Conservation (phyloP, 2,329 filamentous ascomycete species). For the Pseudogymnoascus destructans region DNA sequence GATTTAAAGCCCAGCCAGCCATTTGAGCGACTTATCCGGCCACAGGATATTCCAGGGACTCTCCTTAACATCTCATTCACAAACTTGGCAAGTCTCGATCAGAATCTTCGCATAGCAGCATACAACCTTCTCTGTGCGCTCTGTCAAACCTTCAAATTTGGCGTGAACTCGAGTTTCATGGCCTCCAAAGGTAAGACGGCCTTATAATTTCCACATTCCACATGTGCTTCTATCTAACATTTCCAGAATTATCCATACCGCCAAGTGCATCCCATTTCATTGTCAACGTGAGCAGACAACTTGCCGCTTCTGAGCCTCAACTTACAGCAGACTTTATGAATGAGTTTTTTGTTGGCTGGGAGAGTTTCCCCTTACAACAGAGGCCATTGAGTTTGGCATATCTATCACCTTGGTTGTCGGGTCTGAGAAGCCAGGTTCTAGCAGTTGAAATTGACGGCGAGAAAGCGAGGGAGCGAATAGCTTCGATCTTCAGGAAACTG, state of each 20-base stretch:
- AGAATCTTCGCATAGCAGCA: constrained; percentile 46
- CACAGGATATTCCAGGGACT: constrained; percentile 58
- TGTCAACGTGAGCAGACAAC: constrained; percentile 49
- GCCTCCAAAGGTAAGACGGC: constrained; percentile 42
- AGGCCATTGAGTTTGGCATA: constrained; percentile 54
- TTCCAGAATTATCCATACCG: constrained; percentile 47
- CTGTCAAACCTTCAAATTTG: constrained; percentile 55
- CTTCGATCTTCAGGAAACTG: constrained; percentile 49
- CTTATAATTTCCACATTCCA: background rate
- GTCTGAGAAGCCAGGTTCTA: constrained; percentile 46
- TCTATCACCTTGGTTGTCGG: constrained; percentile 56
- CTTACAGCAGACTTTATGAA: constrained; percentile 56
- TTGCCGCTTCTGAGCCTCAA: constrained; percentile 51
- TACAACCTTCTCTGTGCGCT: constrained; percentile 56
- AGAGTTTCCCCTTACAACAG: constrained; percentile 54
- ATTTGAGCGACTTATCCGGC: constrained; percentile 51
- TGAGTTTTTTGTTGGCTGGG: constrained; percentile 63
- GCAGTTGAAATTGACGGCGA: constrained; percentile 48
- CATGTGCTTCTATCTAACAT: constrained; percentile 11
- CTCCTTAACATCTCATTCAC: constrained; percentile 54
- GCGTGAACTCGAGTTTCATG: constrained; percentile 45
- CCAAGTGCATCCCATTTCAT: constrained; percentile 51
- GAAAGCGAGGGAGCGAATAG: constrained; percentile 52
- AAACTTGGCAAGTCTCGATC: constrained; percentile 50
- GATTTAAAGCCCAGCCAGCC: constrained; percentile 47